Conservation (phyloP, 1,284 basidiomycete species). For the Papiliotrema fonsecae region DNA sequence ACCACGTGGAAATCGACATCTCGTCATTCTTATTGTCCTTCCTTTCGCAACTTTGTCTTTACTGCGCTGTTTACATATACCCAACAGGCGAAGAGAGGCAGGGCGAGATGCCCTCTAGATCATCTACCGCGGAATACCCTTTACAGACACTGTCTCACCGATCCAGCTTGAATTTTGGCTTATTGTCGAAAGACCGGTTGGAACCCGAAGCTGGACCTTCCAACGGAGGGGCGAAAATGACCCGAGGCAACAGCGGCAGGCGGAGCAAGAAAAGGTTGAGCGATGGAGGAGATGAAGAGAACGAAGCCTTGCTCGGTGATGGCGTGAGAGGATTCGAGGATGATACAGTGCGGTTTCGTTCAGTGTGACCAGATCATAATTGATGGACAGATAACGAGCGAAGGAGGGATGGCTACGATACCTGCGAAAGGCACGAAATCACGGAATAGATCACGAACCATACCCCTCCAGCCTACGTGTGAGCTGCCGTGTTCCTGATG, state of each 20-base stretch:
- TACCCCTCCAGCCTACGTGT: slow-evolving; percentile 73
- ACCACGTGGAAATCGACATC: background rate
- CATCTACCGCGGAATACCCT: slow-evolving; percentile 3
- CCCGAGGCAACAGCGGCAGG: slow-evolving; percentile 1
- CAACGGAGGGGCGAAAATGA: background rate
- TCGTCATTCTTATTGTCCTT: no score
- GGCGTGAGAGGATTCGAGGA: slow-evolving; percentile 2
- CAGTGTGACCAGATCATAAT: no score
- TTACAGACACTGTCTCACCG: slow-evolving; percentile 4
- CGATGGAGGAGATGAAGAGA: slow-evolving; percentile 25
- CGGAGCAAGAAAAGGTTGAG: slow-evolving; percentile 32
- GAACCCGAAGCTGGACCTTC: background rate
- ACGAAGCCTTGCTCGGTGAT: slow-evolving; percentile 9
- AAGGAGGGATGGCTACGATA: no score
- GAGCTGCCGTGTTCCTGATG: slow-evolving; percentile 18
- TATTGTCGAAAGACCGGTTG: no score
- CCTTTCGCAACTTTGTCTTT: no score
- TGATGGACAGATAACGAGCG: no score
- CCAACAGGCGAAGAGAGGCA: no score
- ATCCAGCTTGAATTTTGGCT: background rate
- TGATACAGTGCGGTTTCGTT: background rate
- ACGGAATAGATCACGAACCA: slow-evolving; percentile 68
- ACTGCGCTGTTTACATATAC: no score
- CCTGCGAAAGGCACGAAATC: slow-evolving; percentile 13
- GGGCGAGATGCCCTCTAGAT: slow-evolving; percentile 3